These are phyloP conservation scores for Zostera marina DNA, from an alignment of 116 monocot genomes.

Conservation along the genomic window DNA sequence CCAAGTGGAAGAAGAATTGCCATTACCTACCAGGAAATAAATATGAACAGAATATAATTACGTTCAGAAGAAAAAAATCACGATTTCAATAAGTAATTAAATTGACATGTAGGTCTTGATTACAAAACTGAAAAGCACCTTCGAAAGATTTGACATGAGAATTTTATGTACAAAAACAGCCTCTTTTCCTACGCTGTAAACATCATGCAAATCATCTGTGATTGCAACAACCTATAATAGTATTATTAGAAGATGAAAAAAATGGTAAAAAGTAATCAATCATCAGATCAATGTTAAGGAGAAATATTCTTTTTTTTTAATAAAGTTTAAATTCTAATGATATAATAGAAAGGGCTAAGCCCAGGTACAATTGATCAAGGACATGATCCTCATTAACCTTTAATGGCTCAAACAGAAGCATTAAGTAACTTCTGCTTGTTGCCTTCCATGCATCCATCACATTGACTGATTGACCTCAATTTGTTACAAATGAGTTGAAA, in stretches of 20 bases:
- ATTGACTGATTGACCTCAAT: too few relatives aligned
- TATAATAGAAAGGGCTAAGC: too few relatives aligned
- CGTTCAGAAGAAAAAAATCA: background rate
- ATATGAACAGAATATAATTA: background rate
- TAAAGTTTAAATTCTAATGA: too few relatives aligned
- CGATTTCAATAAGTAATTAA: background rate
- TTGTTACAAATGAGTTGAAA: too few relatives aligned
- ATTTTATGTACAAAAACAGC: constrained; percentile 42
- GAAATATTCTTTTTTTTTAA: too few relatives aligned
- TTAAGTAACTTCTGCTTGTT: too few relatives aligned
- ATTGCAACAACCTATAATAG: constrained; percentile 70
- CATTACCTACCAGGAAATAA: constrained; percentile 30
- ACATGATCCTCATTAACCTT: too few relatives aligned
- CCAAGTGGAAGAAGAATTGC: constrained; percentile 69
- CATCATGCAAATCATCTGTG: constrained; percentile 67
- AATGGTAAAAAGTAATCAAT: too few relatives aligned
- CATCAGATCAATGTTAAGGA: too few relatives aligned
- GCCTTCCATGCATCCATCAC: too few relatives aligned
- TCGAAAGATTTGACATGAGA: constrained; percentile 53
- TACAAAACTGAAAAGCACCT: constrained; percentile 22
- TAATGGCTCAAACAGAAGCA: too few relatives aligned
- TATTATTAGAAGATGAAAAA: background rate
- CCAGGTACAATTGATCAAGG: too few relatives aligned
- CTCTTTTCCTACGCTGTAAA: constrained; percentile 74
- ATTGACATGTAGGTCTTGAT: constrained; percentile 1